Conservation (phyloP, 2,329 filamentous ascomycete species). For the Lachnellula arida region DNA sequence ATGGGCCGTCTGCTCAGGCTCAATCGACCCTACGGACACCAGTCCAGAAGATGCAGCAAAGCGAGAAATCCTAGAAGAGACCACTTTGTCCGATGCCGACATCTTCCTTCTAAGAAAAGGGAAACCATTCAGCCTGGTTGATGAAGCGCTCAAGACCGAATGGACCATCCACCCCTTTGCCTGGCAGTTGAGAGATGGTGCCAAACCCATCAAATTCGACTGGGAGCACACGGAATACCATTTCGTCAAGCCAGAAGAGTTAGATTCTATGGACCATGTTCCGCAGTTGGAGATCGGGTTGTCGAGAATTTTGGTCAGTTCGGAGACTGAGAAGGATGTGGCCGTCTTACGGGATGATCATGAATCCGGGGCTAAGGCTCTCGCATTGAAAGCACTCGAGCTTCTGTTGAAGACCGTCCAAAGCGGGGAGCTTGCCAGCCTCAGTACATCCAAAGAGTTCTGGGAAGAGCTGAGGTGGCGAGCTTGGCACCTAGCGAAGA, state of each 20-base stretch:
- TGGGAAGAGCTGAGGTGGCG: constrained; percentile 52
- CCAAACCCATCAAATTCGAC: constrained; percentile 47
- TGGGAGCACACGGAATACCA: constrained; percentile 61
- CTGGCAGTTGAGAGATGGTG: constrained; percentile 44
- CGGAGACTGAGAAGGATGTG: constrained; percentile 43
- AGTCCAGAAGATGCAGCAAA: constrained; percentile 53
- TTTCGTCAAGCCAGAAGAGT: constrained; percentile 44
- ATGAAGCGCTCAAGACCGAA: constrained; percentile 47
- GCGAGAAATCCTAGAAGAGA: constrained; percentile 61
- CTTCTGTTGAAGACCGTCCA: constrained; percentile 44
- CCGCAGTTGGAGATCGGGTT: constrained; percentile 54
- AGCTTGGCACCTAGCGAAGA: constrained; percentile 61
- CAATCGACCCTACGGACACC: constrained; percentile 49
- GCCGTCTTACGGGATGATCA: constrained; percentile 49
- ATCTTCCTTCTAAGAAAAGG: constrained; percentile 35
- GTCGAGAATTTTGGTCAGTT: constrained; percentile 47
- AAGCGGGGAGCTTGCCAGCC: constrained; percentile 28
- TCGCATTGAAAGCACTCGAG: constrained; percentile 50
- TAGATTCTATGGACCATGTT: constrained; percentile 46
- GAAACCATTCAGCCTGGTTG: constrained; percentile 53
- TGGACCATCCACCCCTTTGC: constrained; percentile 63
- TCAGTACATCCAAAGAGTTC: constrained; percentile 37
- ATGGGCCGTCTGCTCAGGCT: constrained; percentile 59
- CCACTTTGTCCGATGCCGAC: constrained; percentile 41
- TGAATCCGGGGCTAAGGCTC: constrained; percentile 52